Percentiles rank a stretch among this genome's conserved stretches.
Conservation (phyloP, 2,329 filamentous ascomycete species). For the Penicillium sp. region DNA sequence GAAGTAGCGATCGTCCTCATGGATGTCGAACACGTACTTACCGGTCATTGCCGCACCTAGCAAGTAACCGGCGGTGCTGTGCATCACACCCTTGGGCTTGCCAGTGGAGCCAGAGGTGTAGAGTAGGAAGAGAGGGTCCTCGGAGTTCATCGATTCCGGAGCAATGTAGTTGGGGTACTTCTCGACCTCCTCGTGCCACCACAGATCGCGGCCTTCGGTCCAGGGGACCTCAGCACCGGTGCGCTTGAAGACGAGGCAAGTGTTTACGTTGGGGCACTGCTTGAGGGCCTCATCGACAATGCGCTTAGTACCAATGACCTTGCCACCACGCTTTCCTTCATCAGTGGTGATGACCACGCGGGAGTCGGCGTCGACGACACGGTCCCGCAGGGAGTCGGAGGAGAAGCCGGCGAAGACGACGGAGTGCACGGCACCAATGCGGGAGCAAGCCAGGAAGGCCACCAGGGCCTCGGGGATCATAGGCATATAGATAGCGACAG, state of each 20-base stretch:
- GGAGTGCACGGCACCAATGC: constrained; percentile 93
- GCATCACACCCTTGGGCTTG: constrained; percentile 98
- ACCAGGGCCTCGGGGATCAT: constrained; percentile 97
- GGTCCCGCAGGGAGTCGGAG: constrained; percentile 89
- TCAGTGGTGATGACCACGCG: constrained; percentile 96
- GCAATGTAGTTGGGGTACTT: constrained; percentile 93
- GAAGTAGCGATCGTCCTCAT: constrained; percentile 89
- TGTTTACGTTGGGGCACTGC: constrained; percentile 82
- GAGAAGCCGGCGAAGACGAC: constrained; percentile 98
- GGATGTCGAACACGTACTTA: constrained; percentile 98
- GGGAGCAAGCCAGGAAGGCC: constrained; percentile 81
- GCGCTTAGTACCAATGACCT: constrained; percentile 96
- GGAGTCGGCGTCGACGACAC: constrained; percentile 82
- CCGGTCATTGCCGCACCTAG: constrained; percentile 86
- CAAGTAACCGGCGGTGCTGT: constrained; percentile 94
- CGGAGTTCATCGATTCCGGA: constrained; percentile 81
- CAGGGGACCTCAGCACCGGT: constrained; percentile 89
- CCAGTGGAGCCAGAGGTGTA: constrained; percentile 98
- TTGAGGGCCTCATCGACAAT: constrained; percentile 97
- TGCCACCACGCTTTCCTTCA: constrained; percentile 96
- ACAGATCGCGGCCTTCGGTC: constrained; percentile 82
- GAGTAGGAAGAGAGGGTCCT: constrained; percentile 94
- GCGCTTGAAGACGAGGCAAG: constrained; percentile 88
- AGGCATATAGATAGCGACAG: constrained; percentile 92
- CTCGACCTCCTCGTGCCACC: constrained; percentile 98